A percentile compares a stretch with the other conserved stretches of the same genome.
Conservation (phyloP, 169 alveolate species). For the Cryptosporidium andersoni region DNA sequence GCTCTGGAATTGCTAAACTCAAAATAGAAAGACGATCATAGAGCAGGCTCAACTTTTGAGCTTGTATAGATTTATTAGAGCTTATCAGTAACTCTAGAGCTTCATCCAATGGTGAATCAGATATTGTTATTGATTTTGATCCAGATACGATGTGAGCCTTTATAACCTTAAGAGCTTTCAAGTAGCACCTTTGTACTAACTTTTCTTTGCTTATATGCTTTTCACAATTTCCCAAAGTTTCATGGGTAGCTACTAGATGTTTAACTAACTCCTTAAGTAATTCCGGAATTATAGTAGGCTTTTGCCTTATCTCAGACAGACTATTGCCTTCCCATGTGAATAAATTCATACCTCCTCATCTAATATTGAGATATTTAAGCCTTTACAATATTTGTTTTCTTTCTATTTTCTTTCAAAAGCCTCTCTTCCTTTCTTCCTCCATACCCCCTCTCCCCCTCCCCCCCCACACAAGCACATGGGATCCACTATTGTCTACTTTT, state of each 20-base stretch:
- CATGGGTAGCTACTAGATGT: slow-evolving; percentile 10
- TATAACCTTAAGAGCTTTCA: slow-evolving; percentile 27
- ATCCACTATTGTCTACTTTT: too few relatives aligned
- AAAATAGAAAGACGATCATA: slow-evolving; percentile 27
- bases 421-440: too few relatives aligned
- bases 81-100: slow-evolving; percentile 33
- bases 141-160: slow-evolving; percentile 66
- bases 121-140: background rate
- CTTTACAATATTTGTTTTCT: too few relatives aligned
- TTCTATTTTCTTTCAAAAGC: too few relatives aligned
- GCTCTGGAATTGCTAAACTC: slow-evolving; percentile 36
- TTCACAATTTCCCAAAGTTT: background rate
- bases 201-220: background rate
- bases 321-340: background rate
- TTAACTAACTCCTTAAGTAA: slow-evolving; percentile 53
- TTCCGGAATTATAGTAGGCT: slow-evolving; percentile 61
- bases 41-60: slow-evolving; percentile 30
- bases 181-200: slow-evolving; percentile 40
- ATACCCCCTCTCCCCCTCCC: too few relatives aligned
- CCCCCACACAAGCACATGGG: too few relatives aligned
- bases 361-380: background rate
- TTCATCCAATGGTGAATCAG: slow-evolving; percentile 44
- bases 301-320: background rate
- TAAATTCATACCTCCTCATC: background rate
- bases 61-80: slow-evolving; percentile 32